Evolutionary conservation across 176 grass and related monocot species (phyloP).

Genomic region (Microstegium vimineum): DNA sequence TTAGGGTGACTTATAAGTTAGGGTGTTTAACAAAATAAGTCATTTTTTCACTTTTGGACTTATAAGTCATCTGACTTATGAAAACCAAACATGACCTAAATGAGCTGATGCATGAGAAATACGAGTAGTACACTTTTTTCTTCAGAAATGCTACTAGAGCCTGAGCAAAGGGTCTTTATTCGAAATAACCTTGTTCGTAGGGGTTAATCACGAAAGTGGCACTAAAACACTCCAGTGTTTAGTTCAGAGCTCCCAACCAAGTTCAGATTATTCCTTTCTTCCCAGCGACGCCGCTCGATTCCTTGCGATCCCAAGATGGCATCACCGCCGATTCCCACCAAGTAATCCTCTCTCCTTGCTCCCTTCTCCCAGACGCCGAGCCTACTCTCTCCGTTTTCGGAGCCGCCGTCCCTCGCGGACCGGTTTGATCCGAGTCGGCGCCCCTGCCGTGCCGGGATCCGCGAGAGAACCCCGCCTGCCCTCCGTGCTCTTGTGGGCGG

Average conservation of each 20-base stretch:
- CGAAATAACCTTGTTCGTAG: background rate
- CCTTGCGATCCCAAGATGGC: conserved; percentile 37
- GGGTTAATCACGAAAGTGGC: background rate
- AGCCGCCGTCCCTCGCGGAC: background rate
- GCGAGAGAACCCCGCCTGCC: background rate
- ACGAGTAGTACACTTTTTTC: background rate
- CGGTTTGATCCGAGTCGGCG: background rate
- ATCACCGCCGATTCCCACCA: background rate
- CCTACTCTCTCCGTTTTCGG: background rate
- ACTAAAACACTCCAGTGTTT: background rate
- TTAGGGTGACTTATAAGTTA: no score
- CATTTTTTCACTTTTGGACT: no score
- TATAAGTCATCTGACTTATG: no score
- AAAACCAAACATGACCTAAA: no score
- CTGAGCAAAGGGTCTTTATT: background rate
- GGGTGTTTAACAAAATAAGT: no score
- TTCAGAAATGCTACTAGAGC: background rate
- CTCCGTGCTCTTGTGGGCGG: conserved; percentile 20
- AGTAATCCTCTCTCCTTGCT: conserved; percentile 8
- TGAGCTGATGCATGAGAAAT: no score
- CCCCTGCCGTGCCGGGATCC: conserved; percentile 32
- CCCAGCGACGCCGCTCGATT: background rate
- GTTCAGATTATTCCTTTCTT: conserved; percentile 18
- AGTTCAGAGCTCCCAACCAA: conserved; percentile 6
- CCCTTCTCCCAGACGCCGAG: background rate